Evolutionary conservation across 345 rosid species (phyloP).

Genomic region (Populus deltoides): DNA sequence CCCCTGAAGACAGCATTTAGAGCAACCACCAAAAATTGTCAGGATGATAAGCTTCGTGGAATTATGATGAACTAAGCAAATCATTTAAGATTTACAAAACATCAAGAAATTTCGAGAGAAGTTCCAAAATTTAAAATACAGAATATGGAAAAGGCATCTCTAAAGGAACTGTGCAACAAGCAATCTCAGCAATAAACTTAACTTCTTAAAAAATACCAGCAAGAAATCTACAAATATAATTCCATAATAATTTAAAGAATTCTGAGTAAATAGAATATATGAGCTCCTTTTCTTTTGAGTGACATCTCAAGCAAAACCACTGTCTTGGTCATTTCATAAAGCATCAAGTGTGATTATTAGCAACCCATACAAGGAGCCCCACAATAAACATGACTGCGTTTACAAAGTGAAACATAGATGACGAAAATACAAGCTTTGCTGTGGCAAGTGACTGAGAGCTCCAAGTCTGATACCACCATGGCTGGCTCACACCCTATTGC

Average conservation of each 20-base stretch:
- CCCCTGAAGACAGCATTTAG: slow-evolving; percentile 37
- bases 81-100: background rate
- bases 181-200: background rate
- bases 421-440: no score
- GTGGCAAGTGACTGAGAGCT: background rate
- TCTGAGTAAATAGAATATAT: background rate
- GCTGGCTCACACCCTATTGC: background rate
- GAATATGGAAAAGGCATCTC: background rate
- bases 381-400: background rate
- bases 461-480: background rate
- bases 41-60: slow-evolving; percentile 7
- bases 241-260: background rate
- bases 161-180: background rate
- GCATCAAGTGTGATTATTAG: background rate
- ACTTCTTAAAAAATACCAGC: background rate
- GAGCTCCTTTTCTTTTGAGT: background rate
- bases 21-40: slow-evolving; percentile 9
- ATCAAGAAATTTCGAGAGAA: background rate
- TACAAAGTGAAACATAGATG: no score
- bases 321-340: background rate
- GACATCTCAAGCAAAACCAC: background rate
- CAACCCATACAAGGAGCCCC: background rate
- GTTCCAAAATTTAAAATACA: background rate
- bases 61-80: slow-evolving; percentile 12
- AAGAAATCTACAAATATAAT: background rate